A percentile compares a stretch with the other conserved stretches of the same genome.
These are phyloP conservation scores for Neoboletus brunneissimus DNA, from an alignment of 768 basidiomycete genomes.

Conservation along the genomic window DNA sequence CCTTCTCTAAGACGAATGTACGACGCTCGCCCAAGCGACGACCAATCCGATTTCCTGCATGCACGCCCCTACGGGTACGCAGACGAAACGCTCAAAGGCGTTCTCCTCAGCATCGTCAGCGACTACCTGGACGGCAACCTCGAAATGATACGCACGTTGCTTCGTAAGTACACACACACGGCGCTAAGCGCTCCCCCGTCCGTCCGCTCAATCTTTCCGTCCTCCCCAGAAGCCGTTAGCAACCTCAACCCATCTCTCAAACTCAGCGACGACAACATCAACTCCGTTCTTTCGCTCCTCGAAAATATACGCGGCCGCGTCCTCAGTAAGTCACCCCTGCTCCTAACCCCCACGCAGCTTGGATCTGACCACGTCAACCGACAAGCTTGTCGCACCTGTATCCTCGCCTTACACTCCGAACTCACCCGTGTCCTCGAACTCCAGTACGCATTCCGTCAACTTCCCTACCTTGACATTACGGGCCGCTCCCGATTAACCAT, in stretches of 20 bases:
- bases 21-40: slow-evolving; percentile 51
- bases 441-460: slow-evolving; percentile 69
- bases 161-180: slow-evolving; percentile 48
- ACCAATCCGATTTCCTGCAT: slow-evolving; percentile 48
- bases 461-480: slow-evolving; percentile 75
- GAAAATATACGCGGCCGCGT: slow-evolving; percentile 70
- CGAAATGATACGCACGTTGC: slow-evolving; percentile 74
- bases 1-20: slow-evolving; percentile 67
- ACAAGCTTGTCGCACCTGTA: slow-evolving; percentile 71
- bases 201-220: neutral
- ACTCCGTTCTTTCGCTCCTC: slow-evolving; percentile 68
- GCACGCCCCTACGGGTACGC: slow-evolving; percentile 53
- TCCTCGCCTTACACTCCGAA: slow-evolving; percentile 69
- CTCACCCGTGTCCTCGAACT: slow-evolving; percentile 78
- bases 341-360: neutral
- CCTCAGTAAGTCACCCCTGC: slow-evolving; percentile 47
- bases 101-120: slow-evolving; percentile 69
- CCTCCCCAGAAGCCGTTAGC: slow-evolving; percentile 60
- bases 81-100: slow-evolving; percentile 77
- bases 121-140: slow-evolving; percentile 86
- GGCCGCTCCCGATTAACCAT: slow-evolving; percentile 75
- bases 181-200: neutral
- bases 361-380: neutral
- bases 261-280: slow-evolving; percentile 75
- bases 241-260: slow-evolving; percentile 77